Conservation (phyloP, 2,329 filamentous ascomycete species). For the Aspergillus hortae region DNA sequence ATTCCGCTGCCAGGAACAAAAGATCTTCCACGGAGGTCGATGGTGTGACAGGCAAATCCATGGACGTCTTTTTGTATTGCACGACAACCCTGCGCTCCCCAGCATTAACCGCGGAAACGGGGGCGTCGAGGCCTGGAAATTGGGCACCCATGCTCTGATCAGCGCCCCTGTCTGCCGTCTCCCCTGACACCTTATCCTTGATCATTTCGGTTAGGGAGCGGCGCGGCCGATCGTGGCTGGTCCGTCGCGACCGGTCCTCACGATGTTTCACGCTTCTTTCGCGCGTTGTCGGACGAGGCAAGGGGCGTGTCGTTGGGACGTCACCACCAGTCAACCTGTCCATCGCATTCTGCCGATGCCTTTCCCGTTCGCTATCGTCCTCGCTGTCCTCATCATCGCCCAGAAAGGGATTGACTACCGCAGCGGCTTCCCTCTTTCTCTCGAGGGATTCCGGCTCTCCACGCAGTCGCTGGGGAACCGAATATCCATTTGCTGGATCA, state of each 20-base stretch:
- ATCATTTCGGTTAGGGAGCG: constrained; percentile 31
- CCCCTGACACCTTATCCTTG: constrained; percentile 12
- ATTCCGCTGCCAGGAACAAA: constrained; percentile 62
- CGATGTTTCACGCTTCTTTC: constrained; percentile 10
- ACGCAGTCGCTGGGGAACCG: not conserved
- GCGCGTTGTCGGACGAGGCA: constrained; percentile 7
- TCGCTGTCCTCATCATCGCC: constrained; percentile 12
- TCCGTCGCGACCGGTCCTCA: constrained; percentile 1
- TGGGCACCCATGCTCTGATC: constrained; percentile 10
- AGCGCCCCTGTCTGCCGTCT: constrained; percentile 13
- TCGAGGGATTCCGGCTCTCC: not conserved
- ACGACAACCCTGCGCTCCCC: constrained; percentile 72
- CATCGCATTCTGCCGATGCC: constrained; percentile 32
- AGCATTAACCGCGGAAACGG: constrained; percentile 74
- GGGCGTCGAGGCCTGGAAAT: constrained; percentile 65
- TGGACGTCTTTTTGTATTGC: constrained; percentile 65
- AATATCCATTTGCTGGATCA: not conserved
- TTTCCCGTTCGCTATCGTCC: constrained; percentile 11
- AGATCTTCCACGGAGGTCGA: constrained; percentile 74
- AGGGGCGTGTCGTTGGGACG: constrained; percentile 4
- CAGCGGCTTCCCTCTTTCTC: constrained; percentile 1
- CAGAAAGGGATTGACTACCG: not conserved
- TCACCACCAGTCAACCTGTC: constrained; percentile 29
- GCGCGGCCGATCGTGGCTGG: constrained; percentile 8
- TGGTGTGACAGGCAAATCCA: constrained; percentile 68